Evolutionary conservation across 2,329 filamentous ascomycete species (phyloP), one percentile per base, ranked within the genome.

Genomic region (Fusarium cicatricum): DNA sequence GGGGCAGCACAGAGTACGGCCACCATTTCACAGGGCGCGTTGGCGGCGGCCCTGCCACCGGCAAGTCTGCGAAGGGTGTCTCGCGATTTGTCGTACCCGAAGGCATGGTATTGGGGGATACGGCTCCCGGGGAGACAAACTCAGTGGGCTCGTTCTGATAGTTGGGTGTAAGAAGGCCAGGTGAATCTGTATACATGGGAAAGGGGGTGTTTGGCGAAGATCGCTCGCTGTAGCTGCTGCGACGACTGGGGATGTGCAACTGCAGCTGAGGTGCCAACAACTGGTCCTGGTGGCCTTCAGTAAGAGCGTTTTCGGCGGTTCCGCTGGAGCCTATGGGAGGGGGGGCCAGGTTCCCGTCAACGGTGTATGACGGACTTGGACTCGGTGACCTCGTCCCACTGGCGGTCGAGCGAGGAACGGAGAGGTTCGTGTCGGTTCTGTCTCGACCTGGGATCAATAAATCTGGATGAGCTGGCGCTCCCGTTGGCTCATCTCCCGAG

Each of bases 1-100:
- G 78, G 3, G 92, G 91, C 5, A 96, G 76, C 16, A 90, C 64
- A 5, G 77, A 79, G 71, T 92, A 90, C 2, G 92, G 92, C 92
- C 93, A 97, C 89, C 92, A 96, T 39, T 74, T 81, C 36, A 90
- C 78, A 6, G 76, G 83, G 19, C 59, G 59, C 65, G 74, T 82
- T 45, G 69, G 78, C 50, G 48, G 72, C 67, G 61, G 78, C n/a
- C 63, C 59, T 17, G 70, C 62, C 21, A 71, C 71, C 15, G 80
- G 74, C 37, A 83, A 70, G 32, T 74, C 74, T 17, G 77, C 75
- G 60, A 83, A 81, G 52, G 79, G 78, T 74, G 54, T 82, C 77
- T 67, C 82, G 63, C 65, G 79, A 73, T 42, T 83, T 34, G 56
- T 50, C 10, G 58, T 41, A 14, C 52, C 68, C 19, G 69, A 53